Percentiles rank a stretch among this genome's conserved stretches.
Conservation (phyloP, 345 rosid species). For the Toxicodendron radicans region DNA sequence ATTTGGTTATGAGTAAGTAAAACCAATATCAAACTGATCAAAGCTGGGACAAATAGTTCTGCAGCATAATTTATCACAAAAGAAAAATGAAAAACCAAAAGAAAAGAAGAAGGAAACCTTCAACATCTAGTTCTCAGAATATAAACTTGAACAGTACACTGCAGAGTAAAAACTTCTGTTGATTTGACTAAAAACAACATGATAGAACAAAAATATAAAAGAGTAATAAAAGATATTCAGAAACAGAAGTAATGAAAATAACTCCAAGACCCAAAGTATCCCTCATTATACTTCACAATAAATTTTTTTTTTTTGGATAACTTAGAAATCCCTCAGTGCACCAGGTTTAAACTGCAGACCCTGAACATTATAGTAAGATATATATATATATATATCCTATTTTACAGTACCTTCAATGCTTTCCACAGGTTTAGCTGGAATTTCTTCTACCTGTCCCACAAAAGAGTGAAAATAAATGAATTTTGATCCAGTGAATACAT, state of each 20-base stretch:
- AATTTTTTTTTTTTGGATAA: too few relatives aligned
- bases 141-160: slow-evolving; percentile 4
- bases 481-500: slow-evolving; percentile 10
- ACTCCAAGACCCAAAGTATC: neutral
- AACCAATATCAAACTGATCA: slow-evolving; percentile 14
- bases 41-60: neutral
- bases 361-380: neutral
- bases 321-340: neutral
- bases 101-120: neutral
- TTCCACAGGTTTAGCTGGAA: slow-evolving; percentile 46
- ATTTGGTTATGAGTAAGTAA: slow-evolving; percentile 8
- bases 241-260: neutral
- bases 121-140: slow-evolving; percentile 12
- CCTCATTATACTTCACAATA: neutral
- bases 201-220: neutral
- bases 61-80: neutral
- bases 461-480: slow-evolving; percentile 6
- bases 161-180: neutral
- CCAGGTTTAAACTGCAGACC: neutral
- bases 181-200: neutral
- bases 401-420: slow-evolving; percentile 58
- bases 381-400: neutral
- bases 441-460: slow-evolving; percentile 52
- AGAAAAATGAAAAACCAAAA: neutral
- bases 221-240: neutral